Percentiles rank a stretch among this genome's conserved stretches.
phyloP scores from a whole-genome alignment of 2,329 filamentous ascomycete genomes.

The Botryotinia narcissicola region DNA sequence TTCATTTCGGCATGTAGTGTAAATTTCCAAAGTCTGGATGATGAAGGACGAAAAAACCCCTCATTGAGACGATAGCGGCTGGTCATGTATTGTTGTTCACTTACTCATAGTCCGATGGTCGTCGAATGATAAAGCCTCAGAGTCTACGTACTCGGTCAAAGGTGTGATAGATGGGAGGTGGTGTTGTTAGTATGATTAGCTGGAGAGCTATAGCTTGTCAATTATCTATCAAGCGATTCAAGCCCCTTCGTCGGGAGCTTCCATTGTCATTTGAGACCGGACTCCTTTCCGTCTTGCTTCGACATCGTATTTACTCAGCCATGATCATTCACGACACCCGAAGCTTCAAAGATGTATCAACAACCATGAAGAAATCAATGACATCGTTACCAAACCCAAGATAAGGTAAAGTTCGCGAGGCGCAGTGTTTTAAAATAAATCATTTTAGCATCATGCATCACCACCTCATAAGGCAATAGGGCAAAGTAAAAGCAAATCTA shows the following conservation, averaged over 20 bases:
- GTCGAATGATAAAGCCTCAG: background rate
- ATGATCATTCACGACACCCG: background rate
- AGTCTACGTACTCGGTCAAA: background rate
- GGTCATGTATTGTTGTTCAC: background rate
- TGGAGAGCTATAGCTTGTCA: background rate
- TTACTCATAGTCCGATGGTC: background rate
- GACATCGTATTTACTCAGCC: background rate
- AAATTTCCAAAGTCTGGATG: background rate
- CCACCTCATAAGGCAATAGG: background rate
- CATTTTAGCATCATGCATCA: background rate
- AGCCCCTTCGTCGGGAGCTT: background rate
- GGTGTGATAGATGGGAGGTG: background rate
- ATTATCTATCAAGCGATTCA: background rate
- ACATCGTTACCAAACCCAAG: background rate
- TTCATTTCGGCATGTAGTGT: background rate
- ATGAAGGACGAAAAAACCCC: background rate
- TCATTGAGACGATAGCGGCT: background rate
- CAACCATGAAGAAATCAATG: background rate
- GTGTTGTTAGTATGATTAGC: background rate
- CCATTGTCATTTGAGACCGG: background rate
- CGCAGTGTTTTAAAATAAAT: background rate
- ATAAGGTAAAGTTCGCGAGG: background rate
- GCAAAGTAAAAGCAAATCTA: background rate
- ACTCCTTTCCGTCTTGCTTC: background rate
- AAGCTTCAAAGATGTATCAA: slow-evolving; percentile 6